phyloP scores from a whole-genome alignment of 1,284 basidiomycete species.

The Leccinum holopus region DNA sequence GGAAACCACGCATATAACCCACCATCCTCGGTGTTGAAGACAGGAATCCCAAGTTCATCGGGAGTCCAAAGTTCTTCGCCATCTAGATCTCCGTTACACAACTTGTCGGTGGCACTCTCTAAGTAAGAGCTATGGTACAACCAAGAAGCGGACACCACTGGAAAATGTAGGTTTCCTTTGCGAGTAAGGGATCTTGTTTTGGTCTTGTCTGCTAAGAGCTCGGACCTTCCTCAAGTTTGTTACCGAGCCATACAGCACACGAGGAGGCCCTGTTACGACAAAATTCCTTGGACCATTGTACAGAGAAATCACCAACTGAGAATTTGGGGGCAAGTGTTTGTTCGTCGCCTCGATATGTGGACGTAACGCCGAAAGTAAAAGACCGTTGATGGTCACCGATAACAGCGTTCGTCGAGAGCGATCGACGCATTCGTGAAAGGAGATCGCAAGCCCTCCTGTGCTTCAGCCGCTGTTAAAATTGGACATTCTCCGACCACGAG shows the following conservation, averaged over 20 bases:
- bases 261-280: conserved; percentile 91
- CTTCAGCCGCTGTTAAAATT: conserved; percentile 84
- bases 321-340: conserved; percentile 76
- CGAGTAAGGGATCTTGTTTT: conserved; percentile 91
- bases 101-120: conserved; percentile 70
- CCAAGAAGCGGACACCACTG: conserved; percentile 83
- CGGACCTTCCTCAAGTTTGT: conserved; percentile 87
- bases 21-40: conserved; percentile 94
- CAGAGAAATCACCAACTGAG: conserved; percentile 83
- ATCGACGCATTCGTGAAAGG: conserved; percentile 73
- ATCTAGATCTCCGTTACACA: conserved; percentile 72
- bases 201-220: conserved; percentile 85
- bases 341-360: conserved; percentile 88
- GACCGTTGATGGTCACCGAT: conserved; percentile 38
- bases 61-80: conserved; percentile 82
- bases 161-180: conserved; percentile 91
- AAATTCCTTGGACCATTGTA: conserved; percentile 91
- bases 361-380: conserved; percentile 69
- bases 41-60: conserved; percentile 76
- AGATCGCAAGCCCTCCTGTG: conserved; percentile 74
- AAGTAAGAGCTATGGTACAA: conserved; percentile 94
- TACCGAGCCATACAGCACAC: conserved; percentile 92
- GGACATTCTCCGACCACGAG: conserved; percentile 95
- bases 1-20: conserved; percentile 29
- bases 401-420: conserved; percentile 71